Evolutionary conservation across 768 basidiomycete species (phyloP).

Genomic region (Pleurotus eryngii): DNA sequence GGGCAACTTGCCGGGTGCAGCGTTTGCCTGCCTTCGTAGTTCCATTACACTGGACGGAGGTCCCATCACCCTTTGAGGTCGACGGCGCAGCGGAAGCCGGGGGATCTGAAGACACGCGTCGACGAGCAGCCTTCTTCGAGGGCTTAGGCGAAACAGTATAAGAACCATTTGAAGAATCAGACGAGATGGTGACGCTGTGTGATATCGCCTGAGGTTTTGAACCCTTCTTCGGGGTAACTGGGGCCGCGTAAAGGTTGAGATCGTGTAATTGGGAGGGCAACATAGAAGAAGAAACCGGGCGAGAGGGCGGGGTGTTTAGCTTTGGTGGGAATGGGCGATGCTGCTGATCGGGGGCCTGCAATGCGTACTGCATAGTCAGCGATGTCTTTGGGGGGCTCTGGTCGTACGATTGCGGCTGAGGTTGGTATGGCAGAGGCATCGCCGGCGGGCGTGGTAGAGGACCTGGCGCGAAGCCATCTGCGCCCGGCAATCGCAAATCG

Average conservation of each 20-base stretch:
- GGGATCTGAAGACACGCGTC: conserved; percentile 6
- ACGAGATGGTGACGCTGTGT: neutral
- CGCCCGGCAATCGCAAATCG: neutral
- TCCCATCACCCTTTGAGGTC: conserved; percentile 11
- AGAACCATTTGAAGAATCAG: neutral
- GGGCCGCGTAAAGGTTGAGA: neutral
- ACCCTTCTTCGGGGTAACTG: neutral
- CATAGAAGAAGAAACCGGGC: conserved; percentile 4
- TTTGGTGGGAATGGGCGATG: neutral
- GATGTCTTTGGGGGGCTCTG: conserved; percentile 9
- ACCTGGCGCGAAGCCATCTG: conserved; percentile 6
- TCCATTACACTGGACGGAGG: conserved; percentile 52
- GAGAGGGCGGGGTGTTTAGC: conserved; percentile 9
- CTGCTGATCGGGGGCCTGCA: conserved; percentile 11
- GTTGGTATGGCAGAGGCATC: conserved; percentile 17
- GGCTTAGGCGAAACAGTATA: neutral
- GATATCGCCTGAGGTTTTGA: neutral
- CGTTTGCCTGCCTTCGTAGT: conserved; percentile 60
- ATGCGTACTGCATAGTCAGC: conserved; percentile 19
- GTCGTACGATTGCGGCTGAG: neutral
- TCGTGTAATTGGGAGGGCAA: conserved; percentile 8
- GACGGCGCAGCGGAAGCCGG: conserved; percentile 7
- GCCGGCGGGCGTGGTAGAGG: conserved; percentile 15
- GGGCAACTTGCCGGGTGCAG: conserved; percentile 59
- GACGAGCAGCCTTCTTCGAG: neutral